Percentiles rank a stretch among this genome's conserved stretches.
Evolutionary conservation across 1,284 basidiomycete genomes (phyloP).

Genomic region (Ganoderma lingzhi): DNA sequence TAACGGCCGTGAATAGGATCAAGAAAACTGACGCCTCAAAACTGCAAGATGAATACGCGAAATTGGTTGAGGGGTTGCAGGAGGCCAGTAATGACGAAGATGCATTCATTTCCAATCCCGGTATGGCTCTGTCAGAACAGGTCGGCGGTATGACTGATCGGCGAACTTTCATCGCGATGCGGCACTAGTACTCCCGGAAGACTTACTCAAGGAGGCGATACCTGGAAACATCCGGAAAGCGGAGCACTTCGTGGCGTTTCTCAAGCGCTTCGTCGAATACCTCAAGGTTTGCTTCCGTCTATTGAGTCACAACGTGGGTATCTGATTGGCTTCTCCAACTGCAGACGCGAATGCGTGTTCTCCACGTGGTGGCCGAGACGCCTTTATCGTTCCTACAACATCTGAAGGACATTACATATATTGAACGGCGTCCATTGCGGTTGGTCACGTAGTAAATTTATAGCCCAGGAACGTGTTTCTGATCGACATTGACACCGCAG

Average conservation of each 20-base stretch:
- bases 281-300: slow-evolving; percentile 74
- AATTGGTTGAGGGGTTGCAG: slow-evolving; percentile 94
- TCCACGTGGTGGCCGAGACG: slow-evolving; percentile 99
- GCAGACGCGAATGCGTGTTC: slow-evolving; percentile 96
- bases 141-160: not conserved
- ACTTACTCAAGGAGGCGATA: slow-evolving; percentile 94
- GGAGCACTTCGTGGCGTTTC: slow-evolving; percentile 98
- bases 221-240: slow-evolving; percentile 99
- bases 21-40: slow-evolving; percentile 94
- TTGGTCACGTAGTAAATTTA: slow-evolving; percentile 43
- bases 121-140: slow-evolving; percentile 49
- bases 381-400: slow-evolving; percentile 98
- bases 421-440: slow-evolving; percentile 95
- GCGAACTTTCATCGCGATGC: slow-evolving; percentile 15
- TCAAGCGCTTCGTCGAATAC: slow-evolving; percentile 99
- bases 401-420: slow-evolving; percentile 98
- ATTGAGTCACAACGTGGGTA: slow-evolving; percentile 8
- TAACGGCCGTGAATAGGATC: slow-evolving; percentile 63
- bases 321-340: slow-evolving; percentile 22
- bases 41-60: slow-evolving; percentile 97
- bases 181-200: slow-evolving; percentile 85
- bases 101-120: slow-evolving; percentile 89
- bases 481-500: slow-evolving; percentile 49
- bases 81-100: slow-evolving; percentile 81
- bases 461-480: slow-evolving; percentile 16